Conservation (phyloP, 2,329 filamentous ascomycete genomes). For the Alternaria sp. region DNA sequence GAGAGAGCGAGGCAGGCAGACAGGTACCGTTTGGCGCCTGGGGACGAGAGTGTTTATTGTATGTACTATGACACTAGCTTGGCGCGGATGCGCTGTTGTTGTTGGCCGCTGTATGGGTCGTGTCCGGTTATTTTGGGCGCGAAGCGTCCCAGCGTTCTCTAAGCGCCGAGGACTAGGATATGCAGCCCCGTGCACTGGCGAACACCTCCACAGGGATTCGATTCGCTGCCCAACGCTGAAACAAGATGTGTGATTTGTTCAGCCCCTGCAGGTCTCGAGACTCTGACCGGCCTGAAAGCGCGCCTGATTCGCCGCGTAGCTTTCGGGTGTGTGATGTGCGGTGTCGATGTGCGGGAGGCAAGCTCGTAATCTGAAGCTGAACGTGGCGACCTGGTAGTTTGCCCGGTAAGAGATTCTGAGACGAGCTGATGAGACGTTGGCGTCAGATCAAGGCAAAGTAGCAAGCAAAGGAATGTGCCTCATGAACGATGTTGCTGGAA, state of each 20-base stretch:
- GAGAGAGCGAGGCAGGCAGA: constrained; percentile 36
- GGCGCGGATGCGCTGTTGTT: constrained; percentile 40
- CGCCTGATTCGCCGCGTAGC: constrained; percentile 35
- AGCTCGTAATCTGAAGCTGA: constrained; percentile 26
- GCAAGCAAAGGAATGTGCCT: constrained; percentile 17
- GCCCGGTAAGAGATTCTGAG: constrained; percentile 29
- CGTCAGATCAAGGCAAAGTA: constrained; percentile 22
- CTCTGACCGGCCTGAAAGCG: constrained; percentile 17
- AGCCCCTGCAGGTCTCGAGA: constrained; percentile 43
- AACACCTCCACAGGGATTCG: constrained; percentile 19
- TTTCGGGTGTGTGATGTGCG: constrained; percentile 34
- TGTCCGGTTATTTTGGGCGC: constrained; percentile 32
- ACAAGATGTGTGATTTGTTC: constrained; percentile 46
- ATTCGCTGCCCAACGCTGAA: constrained; percentile 37
- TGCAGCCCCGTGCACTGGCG: constrained; percentile 26
- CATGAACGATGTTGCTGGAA: constrained; percentile 24
- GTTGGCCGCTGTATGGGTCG: constrained; percentile 41
- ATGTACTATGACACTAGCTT: constrained; percentile 31
- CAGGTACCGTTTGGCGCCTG: constrained; percentile 35
- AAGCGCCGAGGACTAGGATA: constrained; percentile 36
- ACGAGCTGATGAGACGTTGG: constrained; percentile 38
- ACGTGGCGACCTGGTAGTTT: constrained; percentile 33
- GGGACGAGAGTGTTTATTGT: constrained; percentile 42
- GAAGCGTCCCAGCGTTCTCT: constrained; percentile 36
- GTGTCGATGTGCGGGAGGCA: constrained; percentile 34